Conservation (phyloP, 1,284 basidiomycete genomes). For the Leccinum pachyderme region DNA sequence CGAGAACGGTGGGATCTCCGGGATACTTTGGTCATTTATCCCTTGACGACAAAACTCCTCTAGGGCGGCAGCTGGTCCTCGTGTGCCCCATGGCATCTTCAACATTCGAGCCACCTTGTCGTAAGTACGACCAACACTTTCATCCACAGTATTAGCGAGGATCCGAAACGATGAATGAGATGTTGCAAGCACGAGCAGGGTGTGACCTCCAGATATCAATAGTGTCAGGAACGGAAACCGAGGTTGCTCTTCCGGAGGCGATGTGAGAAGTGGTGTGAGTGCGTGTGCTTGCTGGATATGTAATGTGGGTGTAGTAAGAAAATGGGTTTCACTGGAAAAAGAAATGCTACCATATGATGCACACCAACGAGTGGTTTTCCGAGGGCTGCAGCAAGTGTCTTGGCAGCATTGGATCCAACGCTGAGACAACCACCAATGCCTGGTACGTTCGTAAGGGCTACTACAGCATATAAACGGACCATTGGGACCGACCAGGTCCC, state of each 20-base stretch:
- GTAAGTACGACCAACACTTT: slow-evolving; percentile 74
- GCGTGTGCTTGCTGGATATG: slow-evolving; percentile 86
- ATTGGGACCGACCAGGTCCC: slow-evolving; percentile 66
- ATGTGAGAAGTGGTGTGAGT: slow-evolving; percentile 78
- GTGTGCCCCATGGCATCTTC: slow-evolving; percentile 56
- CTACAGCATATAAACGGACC: not conserved
- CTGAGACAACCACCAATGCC: slow-evolving; percentile 80
- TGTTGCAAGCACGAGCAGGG: slow-evolving; percentile 75
- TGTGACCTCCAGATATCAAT: slow-evolving; percentile 89
- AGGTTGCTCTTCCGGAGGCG: slow-evolving; percentile 46
- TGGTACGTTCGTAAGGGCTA: slow-evolving; percentile 22
- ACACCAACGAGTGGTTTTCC: slow-evolving; percentile 84
- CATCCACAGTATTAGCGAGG: slow-evolving; percentile 75
- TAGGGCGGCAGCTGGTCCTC: slow-evolving; percentile 74
- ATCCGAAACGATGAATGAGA: slow-evolving; percentile 62
- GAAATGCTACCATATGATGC: slow-evolving; percentile 81
- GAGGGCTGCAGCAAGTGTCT: slow-evolving; percentile 73
- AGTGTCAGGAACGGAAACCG: slow-evolving; percentile 85
- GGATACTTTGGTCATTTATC: slow-evolving; percentile 27
- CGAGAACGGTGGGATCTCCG: slow-evolving; percentile 43
- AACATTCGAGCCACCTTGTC: slow-evolving; percentile 80
- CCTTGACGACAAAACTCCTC: slow-evolving; percentile 60
- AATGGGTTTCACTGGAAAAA: not conserved
- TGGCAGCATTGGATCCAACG: slow-evolving; percentile 77
- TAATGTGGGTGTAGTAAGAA: not conserved